These are phyloP conservation scores for Puccinia polysora DNA, from an alignment of 1,284 basidiomycete genomes.

Conservation along the genomic window DNA sequence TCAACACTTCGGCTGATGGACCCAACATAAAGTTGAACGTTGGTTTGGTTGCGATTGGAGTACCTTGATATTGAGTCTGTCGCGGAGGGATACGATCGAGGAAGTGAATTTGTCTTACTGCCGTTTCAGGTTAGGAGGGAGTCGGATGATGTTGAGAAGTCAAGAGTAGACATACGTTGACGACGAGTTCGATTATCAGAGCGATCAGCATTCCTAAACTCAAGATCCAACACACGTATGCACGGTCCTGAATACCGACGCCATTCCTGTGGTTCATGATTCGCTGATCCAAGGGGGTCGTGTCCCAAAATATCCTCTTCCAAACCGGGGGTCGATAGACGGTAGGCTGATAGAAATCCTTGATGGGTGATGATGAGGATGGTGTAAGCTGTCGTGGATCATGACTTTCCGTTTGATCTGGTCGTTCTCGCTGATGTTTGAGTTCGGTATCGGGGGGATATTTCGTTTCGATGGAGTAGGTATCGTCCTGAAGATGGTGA, in stretches of 20 bases:
- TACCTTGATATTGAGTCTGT: constrained; percentile 39
- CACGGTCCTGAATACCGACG: constrained; percentile 30
- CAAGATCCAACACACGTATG: constrained; percentile 31
- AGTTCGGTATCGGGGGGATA: constrained; percentile 23
- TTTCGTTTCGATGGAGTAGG: not conserved
- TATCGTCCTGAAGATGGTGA: not conserved
- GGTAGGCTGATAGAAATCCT: not conserved
- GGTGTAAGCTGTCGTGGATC: not conserved
- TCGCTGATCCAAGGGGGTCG: constrained; percentile 13
- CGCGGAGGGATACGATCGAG: not conserved
- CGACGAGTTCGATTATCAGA: constrained; percentile 36
- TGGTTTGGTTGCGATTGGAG: constrained; percentile 30
- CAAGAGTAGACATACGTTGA: constrained; percentile 19
- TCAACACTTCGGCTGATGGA: constrained; percentile 51
- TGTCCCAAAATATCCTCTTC: constrained; percentile 43
- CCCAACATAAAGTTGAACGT: constrained; percentile 50
- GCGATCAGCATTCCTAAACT: constrained; percentile 34
- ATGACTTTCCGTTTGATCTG: no score
- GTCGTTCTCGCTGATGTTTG: no score
- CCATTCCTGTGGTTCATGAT: constrained; percentile 32
- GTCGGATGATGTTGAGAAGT: not conserved
- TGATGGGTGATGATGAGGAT: not conserved
- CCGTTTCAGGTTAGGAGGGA: not conserved
- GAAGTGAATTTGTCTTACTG: not conserved
- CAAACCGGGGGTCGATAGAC: constrained; percentile 27